Evolutionary conservation across 2,329 filamentous ascomycete species (phyloP), one percentile per base, ranked within the genome.

Genomic region (Neofusicoccum sp.): DNA sequence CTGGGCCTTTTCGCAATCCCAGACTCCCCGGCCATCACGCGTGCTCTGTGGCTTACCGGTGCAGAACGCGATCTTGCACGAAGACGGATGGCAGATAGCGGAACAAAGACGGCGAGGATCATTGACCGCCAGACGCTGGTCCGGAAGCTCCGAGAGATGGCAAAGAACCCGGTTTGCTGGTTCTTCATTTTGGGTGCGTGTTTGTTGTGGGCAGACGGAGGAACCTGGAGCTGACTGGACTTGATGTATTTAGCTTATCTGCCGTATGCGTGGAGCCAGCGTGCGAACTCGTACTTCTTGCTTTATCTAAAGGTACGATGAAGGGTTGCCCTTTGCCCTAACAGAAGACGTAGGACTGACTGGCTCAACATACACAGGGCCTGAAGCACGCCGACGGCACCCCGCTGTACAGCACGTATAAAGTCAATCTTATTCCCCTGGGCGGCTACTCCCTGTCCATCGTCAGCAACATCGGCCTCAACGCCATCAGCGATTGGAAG

Each of bases 351-450:
- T 20, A 20, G 20, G 20, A 20, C 20, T 20, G 20, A 20, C 20
- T 20, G 20, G 20, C 20, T 20, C 20, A 20, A 20, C 20, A 20
- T 20, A 20, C 20, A 20, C 20, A 20, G 20, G 61, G 48, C 28
- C 58, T 64, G 12, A 57, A 53, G 2, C 43, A 58, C 16, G 38
- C 61, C 30, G 43, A 60, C 16, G 63, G 63, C 31, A 51, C 43
- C 14, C 48, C 49, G 2, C 44, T 63, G 1, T 64, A 61, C 43
- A 60, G 61, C 9, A 63, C 61, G 8, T 64, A 63, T 33, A 60
- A 58, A 45, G 61, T 63, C 54, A 64, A 64, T 16, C 58, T 64
- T 24, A 64, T 64, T 40, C 61, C 63, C 24, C 61, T 63, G 9
- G 63, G 61, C 14, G 63, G 61, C 28, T 64, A 64, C 56, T 58